Percentiles rank a stretch among this genome's conserved stretches.
Evolutionary conservation across 176 grass and related monocot species (phyloP).

Genomic region (Hordeum marinum): DNA sequence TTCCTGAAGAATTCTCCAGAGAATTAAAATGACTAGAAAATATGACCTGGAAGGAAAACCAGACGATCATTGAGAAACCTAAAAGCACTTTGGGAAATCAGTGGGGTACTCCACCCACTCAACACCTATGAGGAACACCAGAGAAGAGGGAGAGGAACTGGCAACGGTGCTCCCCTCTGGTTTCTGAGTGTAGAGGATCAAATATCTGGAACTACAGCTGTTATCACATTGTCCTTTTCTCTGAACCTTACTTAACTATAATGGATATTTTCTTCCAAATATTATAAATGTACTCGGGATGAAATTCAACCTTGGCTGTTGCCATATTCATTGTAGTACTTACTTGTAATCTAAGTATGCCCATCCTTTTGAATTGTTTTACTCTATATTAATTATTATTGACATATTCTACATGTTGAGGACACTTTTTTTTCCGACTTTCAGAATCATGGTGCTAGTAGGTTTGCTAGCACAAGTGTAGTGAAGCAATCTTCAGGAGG

Average conservation of each 20-base stretch:
- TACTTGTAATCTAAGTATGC: neutral
- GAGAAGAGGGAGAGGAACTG: neutral
- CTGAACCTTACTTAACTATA: neutral
- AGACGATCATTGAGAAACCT: neutral
- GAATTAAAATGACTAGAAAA: neutral
- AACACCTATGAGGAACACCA: neutral
- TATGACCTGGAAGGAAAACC: neutral
- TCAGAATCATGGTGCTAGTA: conserved; percentile 40
- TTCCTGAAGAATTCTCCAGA: neutral
- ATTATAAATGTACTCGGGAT: neutral
- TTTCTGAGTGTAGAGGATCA: neutral
- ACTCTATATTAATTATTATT: neutral
- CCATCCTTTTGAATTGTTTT: neutral
- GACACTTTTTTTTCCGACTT: neutral
- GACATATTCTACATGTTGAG: neutral
- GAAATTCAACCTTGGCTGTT: neutral
- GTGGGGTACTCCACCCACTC: neutral
- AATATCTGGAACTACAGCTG: neutral
- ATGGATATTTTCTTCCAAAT: neutral
- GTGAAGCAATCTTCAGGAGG: conserved; percentile 49
- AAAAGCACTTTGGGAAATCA: neutral
- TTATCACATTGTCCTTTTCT: neutral
- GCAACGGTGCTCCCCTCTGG: neutral
- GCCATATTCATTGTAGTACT: neutral
- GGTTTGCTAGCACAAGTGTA: conserved; percentile 64